Evolutionary conservation across 106 monocot genomes (phyloP), one percentile per base, ranked within the genome.

Genomic region (Dioscorea alata): DNA sequence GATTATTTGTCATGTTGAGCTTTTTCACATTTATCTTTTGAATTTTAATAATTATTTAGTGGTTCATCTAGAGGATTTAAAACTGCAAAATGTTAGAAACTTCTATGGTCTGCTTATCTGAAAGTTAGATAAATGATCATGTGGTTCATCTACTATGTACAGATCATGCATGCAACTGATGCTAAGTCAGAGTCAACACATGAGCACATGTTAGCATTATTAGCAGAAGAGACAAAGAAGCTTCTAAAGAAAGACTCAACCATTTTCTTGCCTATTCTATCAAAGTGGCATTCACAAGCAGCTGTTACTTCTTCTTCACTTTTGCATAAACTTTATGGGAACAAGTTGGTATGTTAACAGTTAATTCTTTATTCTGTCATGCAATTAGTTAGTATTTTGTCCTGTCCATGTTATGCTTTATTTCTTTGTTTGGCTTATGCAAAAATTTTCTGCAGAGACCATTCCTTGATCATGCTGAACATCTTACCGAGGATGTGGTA

Each of bases 401-500:
- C 33, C 19, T 33, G 8, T 18, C 32, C 34, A 69, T 56, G 25
- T 20, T 49, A 33, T 19, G 17, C 54, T 66, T n/a, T 50, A 7
- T 58, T 50, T 7, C 60, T 4, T 20, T 13, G 32, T 50, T 61
- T 66, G 17, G 13, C 69, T 72, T 51, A 75, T 50, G 48, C n/a
- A 10, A 13, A 68, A 54, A 81, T 17, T 71, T 78, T 28, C 78
- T n/a, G 14, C 95, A 96, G 95, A 91, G 66, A 82, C 95, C 95
- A 69, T 96, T 96, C 82, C 86, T 96, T 83, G 95, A 91, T 69
- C 83, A 74, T 78, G 81, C 86, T 23, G 91, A 96, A 33, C 88
- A 96, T 76, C 86, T 96, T 78, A 96, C 89, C 33, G 95, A 96
- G 72, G 95, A 96, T 78, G 89, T 80, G 6, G 95, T 89, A 15